A percentile compares a stretch with the other conserved stretches of the same genome.
Conservation (phyloP, 2,329 filamentous ascomycete genomes). For the Ceratocystis harringtonii region DNA sequence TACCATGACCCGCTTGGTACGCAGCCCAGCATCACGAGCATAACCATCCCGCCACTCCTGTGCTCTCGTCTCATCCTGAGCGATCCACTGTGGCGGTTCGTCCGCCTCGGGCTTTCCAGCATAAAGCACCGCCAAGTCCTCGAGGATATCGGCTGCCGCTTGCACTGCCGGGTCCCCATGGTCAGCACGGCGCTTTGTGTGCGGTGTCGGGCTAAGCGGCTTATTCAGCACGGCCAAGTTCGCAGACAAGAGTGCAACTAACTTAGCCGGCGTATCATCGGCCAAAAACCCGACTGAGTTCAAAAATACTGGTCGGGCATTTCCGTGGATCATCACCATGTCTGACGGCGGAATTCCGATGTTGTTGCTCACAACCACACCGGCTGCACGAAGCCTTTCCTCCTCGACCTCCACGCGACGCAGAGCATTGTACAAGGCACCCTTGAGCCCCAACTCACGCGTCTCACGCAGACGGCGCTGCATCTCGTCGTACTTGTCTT, state of each 20-base stretch:
- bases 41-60: constrained; percentile 40
- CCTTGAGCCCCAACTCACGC: constrained; percentile 30
- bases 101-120: constrained; percentile 34
- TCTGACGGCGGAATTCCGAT: constrained; percentile 1
- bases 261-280: constrained; percentile 2
- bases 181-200: constrained; percentile 23
- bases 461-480: constrained; percentile 35
- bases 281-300: constrained; percentile 11
- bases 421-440: constrained; percentile 30
- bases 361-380: neutral
- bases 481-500: constrained; percentile 34
- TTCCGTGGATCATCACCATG: constrained; percentile 16
- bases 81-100: constrained; percentile 39
- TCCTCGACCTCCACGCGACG: constrained; percentile 30
- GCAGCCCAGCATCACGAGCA: constrained; percentile 27
- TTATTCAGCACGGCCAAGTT: constrained; percentile 19
- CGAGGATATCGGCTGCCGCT: constrained; percentile 30
- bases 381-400: constrained; percentile 23
- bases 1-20: constrained; percentile 22
- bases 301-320: neutral
- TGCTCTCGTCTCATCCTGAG: constrained; percentile 31
- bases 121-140: constrained; percentile 29
- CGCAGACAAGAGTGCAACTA: constrained; percentile 16
- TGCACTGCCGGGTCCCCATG: constrained; percentile 32
- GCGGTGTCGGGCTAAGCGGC: constrained; percentile 25